These are phyloP conservation scores for Bocquillonia castaneifolia DNA, from an alignment of 441 rosid species.

Conservation along the genomic window DNA sequence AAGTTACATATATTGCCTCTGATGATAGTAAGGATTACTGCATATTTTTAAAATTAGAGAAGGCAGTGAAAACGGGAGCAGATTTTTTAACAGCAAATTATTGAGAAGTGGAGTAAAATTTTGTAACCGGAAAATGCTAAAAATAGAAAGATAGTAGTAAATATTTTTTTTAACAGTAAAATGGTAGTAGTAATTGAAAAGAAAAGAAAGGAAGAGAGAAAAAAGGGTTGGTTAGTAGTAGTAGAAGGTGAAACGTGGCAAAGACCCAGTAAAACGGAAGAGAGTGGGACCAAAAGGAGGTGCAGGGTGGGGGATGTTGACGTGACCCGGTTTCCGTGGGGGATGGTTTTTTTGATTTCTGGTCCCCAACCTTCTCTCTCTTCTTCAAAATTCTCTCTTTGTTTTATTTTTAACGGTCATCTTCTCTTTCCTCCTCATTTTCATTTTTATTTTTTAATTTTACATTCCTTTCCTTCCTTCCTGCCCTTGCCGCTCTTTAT, in stretches of 20 bases:
- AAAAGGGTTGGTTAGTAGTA: not conserved
- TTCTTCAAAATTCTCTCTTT: not conserved
- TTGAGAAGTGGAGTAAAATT: no score
- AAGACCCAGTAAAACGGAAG: not conserved
- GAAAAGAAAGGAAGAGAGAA: no score
- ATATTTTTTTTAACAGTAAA: no score
- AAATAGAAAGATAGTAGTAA: no score
- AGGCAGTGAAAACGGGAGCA: no score
- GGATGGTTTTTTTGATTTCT: constrained; percentile 17
- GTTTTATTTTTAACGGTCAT: not conserved
- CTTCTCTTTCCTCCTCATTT: not conserved
- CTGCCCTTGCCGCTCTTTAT: not conserved
- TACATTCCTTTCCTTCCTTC: not conserved
- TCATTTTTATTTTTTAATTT: not conserved
- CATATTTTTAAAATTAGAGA: no score
- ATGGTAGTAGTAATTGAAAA: no score
- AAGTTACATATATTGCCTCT: no score
- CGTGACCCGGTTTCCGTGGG: constrained; percentile 23
- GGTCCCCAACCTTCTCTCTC: constrained; percentile 31
- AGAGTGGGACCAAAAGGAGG: not conserved
- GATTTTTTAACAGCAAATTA: no score
- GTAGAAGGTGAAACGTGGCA: not conserved
- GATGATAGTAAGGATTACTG: no score
- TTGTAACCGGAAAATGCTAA: no score
- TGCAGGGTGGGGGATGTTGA: constrained; percentile 17